Percentiles rank a stretch among this genome's conserved stretches.
Conservation (phyloP, 2,329 filamentous ascomycete species). For the Penicillium sp. region DNA sequence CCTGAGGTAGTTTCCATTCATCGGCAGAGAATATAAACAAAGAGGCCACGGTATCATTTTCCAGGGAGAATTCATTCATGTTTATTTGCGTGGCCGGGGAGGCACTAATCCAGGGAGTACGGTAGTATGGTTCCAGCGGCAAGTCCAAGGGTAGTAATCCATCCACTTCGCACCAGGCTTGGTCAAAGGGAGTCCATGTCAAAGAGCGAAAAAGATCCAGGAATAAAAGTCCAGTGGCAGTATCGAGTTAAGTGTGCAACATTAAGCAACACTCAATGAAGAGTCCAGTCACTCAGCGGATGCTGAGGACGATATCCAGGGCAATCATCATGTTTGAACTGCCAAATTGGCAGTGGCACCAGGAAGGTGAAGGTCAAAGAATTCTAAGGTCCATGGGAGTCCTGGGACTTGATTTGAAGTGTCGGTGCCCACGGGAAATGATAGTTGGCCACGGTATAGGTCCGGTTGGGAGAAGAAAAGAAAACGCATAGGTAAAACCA, state of each 20-base stretch:
- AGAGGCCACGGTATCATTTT: slow-evolving; percentile 9
- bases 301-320: slow-evolving; percentile 25
- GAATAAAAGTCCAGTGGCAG: slow-evolving; percentile 18
- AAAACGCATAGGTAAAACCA: slow-evolving; percentile 19
- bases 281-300: slow-evolving; percentile 35
- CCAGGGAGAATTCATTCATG: slow-evolving; percentile 11
- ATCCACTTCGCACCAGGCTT: slow-evolving; percentile 30
- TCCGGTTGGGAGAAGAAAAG: slow-evolving; percentile 16
- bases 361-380: slow-evolving; percentile 7
- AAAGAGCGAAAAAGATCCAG: slow-evolving; percentile 14
- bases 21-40: slow-evolving; percentile 3
- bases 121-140: slow-evolving; percentile 7
- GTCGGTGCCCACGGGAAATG: slow-evolving; percentile 11
- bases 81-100: slow-evolving; percentile 8
- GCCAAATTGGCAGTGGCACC: slow-evolving; percentile 19
- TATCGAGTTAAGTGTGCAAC: slow-evolving; percentile 32
- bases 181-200: slow-evolving; percentile 20
- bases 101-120: slow-evolving; percentile 3
- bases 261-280: slow-evolving; percentile 40
- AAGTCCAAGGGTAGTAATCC: slow-evolving; percentile 11
- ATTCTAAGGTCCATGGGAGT: slow-evolving; percentile 17
- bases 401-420: slow-evolving; percentile 6
- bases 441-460: slow-evolving; percentile 21
- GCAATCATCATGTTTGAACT: slow-evolving; percentile 24
- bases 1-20: slow-evolving; percentile 14